Percentiles rank a stretch among this genome's conserved stretches.
Conservation (phyloP, 176 grass and related monocot genomes). For the Rhipidocladum racemiflorum region DNA sequence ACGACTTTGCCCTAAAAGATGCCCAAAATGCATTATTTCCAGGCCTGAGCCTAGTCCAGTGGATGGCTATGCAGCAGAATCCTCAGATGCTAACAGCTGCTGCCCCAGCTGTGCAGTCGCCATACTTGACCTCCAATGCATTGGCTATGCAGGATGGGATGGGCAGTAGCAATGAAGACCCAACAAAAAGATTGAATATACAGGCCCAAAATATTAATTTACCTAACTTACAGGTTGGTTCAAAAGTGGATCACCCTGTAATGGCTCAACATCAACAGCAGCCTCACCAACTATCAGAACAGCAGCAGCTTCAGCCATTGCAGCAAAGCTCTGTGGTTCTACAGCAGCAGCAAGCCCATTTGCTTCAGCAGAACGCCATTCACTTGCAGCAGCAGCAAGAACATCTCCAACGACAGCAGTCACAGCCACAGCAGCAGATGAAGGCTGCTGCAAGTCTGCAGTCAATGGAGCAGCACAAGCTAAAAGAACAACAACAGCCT, state of each 20-base stretch:
- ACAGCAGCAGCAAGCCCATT: constrained; percentile 59
- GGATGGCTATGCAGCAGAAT: constrained; percentile 99
- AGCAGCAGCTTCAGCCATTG: constrained; percentile 54
- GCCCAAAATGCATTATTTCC: constrained; percentile 81
- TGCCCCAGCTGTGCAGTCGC: constrained; percentile 44
- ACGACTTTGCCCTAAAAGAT: constrained; percentile 91
- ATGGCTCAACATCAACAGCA: constrained; percentile 48
- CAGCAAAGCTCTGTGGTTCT: constrained; percentile 50
- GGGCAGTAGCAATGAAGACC: constrained; percentile 44
- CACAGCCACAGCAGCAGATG: constrained; percentile 49
- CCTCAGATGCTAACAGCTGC: constrained; percentile 54
- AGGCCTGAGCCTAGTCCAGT: constrained; percentile 83
- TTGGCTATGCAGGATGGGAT: constrained; percentile 54
- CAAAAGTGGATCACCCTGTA: constrained; percentile 49
- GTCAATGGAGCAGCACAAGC: constrained; percentile 47
- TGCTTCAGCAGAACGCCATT: constrained; percentile 51
- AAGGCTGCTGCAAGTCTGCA: constrained; percentile 43
- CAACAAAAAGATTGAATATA: constrained; percentile 56
- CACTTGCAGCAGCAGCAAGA: constrained; percentile 64
- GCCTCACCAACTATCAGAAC: constrained; percentile 46
- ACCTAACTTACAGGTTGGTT: constrained; percentile 58
- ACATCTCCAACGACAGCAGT: constrained; percentile 54
- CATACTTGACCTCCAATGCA: constrained; percentile 41
- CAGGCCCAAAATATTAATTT: constrained; percentile 56
- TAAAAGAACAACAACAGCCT: constrained; percentile 51